Evolutionary conservation across 495 filamentous ascomycete species (phyloP).

Genomic region (Hyaloscypha hepaticicola): DNA sequence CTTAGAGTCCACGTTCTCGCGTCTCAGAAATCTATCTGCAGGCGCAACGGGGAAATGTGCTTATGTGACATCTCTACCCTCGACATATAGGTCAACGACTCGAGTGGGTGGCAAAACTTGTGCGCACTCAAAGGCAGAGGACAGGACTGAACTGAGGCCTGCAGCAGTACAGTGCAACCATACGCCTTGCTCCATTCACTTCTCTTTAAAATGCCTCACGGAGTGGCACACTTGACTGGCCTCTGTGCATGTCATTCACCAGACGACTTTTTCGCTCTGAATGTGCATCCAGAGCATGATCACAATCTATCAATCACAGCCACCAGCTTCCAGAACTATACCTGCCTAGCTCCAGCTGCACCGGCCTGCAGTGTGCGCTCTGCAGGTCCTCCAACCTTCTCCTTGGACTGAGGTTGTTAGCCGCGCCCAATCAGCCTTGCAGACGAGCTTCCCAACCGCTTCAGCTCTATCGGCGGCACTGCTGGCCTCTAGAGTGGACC

Average conservation of each 20-base stretch:
- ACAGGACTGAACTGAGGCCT: background rate
- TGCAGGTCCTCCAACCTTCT: background rate
- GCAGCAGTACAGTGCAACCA: too few relatives aligned
- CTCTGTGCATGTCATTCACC: background rate
- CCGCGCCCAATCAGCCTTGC: background rate
- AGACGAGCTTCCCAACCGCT: constrained; percentile 2
- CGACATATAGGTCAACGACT: background rate
- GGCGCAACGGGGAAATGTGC: background rate
- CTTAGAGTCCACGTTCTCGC: background rate
- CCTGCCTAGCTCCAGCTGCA: background rate
- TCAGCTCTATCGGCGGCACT: constrained; percentile 13
- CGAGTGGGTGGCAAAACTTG: background rate
- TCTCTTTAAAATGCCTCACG: background rate
- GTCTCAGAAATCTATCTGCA: background rate
- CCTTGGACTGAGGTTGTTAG: background rate
- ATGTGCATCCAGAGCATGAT: background rate
- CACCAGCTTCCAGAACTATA: background rate
- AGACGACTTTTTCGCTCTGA: background rate
- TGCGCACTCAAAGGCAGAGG: background rate
- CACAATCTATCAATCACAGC: background rate
- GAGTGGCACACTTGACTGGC: background rate
- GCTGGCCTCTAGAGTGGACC: constrained; percentile 2
- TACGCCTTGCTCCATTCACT: background rate
- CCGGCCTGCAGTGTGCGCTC: background rate
- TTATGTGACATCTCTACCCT: background rate